Conservation (phyloP, 345 rosid species). For the Psidium friedrichsthalianum region DNA sequence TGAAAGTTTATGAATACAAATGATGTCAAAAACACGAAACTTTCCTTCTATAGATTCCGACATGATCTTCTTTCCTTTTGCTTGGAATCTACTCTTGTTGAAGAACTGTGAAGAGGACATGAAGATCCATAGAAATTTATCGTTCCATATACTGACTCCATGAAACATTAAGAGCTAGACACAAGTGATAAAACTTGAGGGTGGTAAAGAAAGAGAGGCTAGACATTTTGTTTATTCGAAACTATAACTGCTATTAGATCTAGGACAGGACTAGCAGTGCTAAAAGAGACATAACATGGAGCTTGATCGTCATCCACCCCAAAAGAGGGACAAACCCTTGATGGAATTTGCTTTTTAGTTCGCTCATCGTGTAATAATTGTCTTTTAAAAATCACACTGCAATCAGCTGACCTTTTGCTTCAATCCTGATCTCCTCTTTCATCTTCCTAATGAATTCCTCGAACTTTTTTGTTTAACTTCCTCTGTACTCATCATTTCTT, state of each 20-base stretch:
- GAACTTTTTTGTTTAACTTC: conserved; percentile 35
- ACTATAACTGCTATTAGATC: neutral
- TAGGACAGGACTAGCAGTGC: neutral
- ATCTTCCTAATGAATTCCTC: conserved; percentile 62
- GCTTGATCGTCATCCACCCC: neutral
- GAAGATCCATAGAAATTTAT: neutral
- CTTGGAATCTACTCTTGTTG: neutral
- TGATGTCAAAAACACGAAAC: neutral
- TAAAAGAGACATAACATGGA: neutral
- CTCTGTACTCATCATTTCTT: conserved; percentile 21
- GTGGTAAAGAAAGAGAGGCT: neutral
- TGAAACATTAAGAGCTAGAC: neutral
- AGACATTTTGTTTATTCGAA: neutral
- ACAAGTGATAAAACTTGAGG: neutral
- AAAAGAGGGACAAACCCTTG: neutral
- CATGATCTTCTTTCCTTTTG: neutral
- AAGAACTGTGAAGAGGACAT: neutral
- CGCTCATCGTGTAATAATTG: neutral
- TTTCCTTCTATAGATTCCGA: neutral
- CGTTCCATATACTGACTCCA: neutral
- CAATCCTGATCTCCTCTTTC: conserved; percentile 54
- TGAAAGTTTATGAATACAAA: neutral
- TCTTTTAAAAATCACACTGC: conserved; percentile 15
- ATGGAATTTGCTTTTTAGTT: neutral
- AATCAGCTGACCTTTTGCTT: conserved; percentile 22